Evolutionary conservation across 164 flowering plant species (phyloP).

Genomic region (Kalanchoe fedtschenkoi): DNA sequence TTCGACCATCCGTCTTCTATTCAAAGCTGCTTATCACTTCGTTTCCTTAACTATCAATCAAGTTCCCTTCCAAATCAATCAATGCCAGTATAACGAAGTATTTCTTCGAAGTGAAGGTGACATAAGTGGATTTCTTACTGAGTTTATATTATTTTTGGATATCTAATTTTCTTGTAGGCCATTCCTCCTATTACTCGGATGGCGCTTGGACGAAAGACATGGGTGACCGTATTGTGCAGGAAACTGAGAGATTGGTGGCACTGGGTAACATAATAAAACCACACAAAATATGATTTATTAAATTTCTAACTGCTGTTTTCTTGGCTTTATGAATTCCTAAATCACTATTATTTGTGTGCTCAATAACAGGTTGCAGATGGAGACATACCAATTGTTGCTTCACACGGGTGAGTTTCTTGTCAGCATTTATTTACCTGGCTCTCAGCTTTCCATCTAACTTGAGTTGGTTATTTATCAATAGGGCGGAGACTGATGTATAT

Average conservation of each 20-base stretch:
- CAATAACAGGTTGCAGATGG: conserved; percentile 86
- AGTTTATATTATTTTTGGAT: no score
- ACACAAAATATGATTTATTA: not conserved
- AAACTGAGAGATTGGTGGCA: conserved; percentile 98
- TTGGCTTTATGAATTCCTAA: conserved; percentile 8
- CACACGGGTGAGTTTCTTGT: conserved; percentile 80
- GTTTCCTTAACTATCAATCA: not conserved
- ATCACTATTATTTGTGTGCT: not conserved
- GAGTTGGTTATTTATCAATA: conserved; percentile 16
- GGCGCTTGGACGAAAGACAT: conserved; percentile 89
- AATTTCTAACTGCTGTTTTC: conserved; percentile 4
- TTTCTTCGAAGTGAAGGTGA: not conserved
- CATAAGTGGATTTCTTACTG: not conserved
- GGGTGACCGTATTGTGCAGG: conserved; percentile 94
- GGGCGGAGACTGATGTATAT: conserved; percentile 69
- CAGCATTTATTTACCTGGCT: conserved; percentile 1
- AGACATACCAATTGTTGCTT: conserved; percentile 86
- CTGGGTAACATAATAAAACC: conserved; percentile 54
- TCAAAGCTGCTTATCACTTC: not conserved
- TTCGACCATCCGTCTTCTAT: not conserved
- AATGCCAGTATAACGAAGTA: not conserved
- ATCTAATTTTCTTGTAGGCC: conserved; percentile 33
- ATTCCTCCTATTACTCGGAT: conserved; percentile 93
- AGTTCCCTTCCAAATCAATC: not conserved
- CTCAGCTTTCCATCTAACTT: conserved; percentile 12